Evolutionary conservation across 2,329 filamentous ascomycete species (phyloP), one percentile per base, ranked within the genome.

Genomic region (Sporothrix globosa): DNA sequence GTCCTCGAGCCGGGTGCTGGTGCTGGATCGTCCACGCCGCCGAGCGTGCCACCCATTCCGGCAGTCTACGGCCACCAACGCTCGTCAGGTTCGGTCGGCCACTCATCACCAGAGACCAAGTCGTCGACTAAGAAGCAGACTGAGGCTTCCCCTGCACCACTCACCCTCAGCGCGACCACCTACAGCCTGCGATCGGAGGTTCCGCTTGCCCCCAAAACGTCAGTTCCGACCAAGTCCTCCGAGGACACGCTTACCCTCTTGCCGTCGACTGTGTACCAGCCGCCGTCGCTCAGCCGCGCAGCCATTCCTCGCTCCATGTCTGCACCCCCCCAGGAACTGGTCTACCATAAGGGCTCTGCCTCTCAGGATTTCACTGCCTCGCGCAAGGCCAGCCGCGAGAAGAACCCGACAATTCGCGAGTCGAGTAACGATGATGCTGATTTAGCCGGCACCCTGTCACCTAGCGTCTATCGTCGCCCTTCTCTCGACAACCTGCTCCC

Each of bases 231-330:
- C 27, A 52, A 66, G 46, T 39, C 61, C 14, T 50, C 63, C 17
- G 67, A 71, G 19, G 69, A 68, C 4, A 48, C 73, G 3, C 71
- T 87, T 63, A 85, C 84, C 0, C 75, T 89, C 41, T 81, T 88
- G 17, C 86, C 87, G 2, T 86, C 86, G 0, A 88, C 86, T 0
- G 86, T 88, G 1, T 88, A 88, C 76, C 86, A 87, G 68, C 87
- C 84, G 24, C 88, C 84, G 1, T 67, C 68, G 76, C 78, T 67
- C 80, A 80, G 53, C 83, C 79, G 60, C 79, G 66, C 54, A 1
- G 66, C 78, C 61, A 87, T 88, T 69, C 82, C 85, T 30, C 83
- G 88, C 69, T 89, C 87, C 78, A 87, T 89, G 83, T 91, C 88
- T 14, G 88, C 88, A 1, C 85, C 85, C 4, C 84, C 83, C 0